Evolutionary conservation across 495 filamentous ascomycete genomes (phyloP).

Genomic region (Aspergillus sparsus): DNA sequence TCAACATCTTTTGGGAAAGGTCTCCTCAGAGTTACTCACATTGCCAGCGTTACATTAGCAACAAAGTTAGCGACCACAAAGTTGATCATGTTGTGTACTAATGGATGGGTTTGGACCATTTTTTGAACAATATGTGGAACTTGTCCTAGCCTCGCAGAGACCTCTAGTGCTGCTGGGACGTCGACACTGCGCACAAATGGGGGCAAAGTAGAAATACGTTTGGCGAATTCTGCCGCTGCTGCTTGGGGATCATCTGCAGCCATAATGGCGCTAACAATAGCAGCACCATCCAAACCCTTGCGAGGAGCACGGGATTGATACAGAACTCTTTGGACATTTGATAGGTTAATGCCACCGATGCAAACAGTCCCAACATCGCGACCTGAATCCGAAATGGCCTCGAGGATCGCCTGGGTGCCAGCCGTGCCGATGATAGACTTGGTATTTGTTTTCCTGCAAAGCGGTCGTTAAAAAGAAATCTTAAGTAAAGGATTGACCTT

Average conservation of each 20-base stretch:
- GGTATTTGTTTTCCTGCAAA: constrained; percentile 60
- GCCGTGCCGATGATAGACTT: constrained; percentile 79
- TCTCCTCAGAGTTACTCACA: constrained; percentile 42
- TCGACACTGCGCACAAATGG: constrained; percentile 41
- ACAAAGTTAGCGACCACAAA: constrained; percentile 90
- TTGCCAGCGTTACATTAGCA: constrained; percentile 80
- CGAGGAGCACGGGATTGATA: constrained; percentile 56
- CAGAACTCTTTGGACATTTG: constrained; percentile 72
- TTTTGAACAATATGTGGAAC: constrained; percentile 59
- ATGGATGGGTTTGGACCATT: constrained; percentile 62
- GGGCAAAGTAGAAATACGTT: constrained; percentile 52
- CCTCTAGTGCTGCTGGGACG: constrained; percentile 30
- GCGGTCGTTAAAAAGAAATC: constrained; percentile 15
- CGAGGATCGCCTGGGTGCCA: constrained; percentile 72
- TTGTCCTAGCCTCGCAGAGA: constrained; percentile 40
- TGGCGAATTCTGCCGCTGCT: constrained; percentile 57
- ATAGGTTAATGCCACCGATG: constrained; percentile 85
- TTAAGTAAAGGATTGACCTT: background rate
- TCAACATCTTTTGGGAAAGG: background rate
- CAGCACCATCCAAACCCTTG: constrained; percentile 73
- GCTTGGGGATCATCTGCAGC: constrained; percentile 63
- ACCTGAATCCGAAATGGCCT: constrained; percentile 50
- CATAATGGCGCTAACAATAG: constrained; percentile 88
- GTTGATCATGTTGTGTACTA: constrained; percentile 98
- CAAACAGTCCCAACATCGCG: constrained; percentile 63